Evolutionary conservation across 176 grass and related monocot genomes (phyloP).

Genomic region (Avena insularis): DNA sequence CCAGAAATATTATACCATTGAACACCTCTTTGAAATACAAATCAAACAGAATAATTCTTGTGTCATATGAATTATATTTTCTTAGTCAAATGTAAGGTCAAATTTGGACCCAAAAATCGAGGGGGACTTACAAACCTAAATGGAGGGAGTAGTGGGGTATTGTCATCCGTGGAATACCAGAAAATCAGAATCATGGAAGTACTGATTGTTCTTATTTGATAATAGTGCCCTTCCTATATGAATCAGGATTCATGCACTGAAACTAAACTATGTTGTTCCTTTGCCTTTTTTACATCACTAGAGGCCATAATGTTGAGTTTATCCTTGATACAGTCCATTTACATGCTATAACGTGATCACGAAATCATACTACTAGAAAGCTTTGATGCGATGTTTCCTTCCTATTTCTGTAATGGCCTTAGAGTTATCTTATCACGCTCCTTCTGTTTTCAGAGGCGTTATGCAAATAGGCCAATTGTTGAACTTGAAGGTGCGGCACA

Average conservation of each 20-base stretch:
- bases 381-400: not conserved
- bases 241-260: not conserved
- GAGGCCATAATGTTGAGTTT: slow-evolving; percentile 14
- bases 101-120: too few species aligned
- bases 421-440: slow-evolving; percentile 14
- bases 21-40: too few species aligned
- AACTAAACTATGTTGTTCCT: slow-evolving; percentile 22
- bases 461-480: slow-evolving; percentile 81
- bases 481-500: slow-evolving; percentile 89
- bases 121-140: too few species aligned
- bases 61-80: too few species aligned
- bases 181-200: not conserved
- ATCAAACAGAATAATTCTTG: too few species aligned
- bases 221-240: not conserved
- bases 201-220: not conserved
- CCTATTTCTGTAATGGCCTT: not conserved
- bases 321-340: not conserved
- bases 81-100: too few species aligned
- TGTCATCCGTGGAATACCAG: slow-evolving; percentile 15
- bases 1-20: too few species aligned
- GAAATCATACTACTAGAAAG: slow-evolving; percentile 13
- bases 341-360: not conserved
- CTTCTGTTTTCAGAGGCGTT: slow-evolving; percentile 71
- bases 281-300: not conserved
- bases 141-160: not conserved